These are phyloP conservation scores for Coemansia sp. DNA, from an alignment of 192 early-diverging fungal species.

Conservation along the genomic window DNA sequence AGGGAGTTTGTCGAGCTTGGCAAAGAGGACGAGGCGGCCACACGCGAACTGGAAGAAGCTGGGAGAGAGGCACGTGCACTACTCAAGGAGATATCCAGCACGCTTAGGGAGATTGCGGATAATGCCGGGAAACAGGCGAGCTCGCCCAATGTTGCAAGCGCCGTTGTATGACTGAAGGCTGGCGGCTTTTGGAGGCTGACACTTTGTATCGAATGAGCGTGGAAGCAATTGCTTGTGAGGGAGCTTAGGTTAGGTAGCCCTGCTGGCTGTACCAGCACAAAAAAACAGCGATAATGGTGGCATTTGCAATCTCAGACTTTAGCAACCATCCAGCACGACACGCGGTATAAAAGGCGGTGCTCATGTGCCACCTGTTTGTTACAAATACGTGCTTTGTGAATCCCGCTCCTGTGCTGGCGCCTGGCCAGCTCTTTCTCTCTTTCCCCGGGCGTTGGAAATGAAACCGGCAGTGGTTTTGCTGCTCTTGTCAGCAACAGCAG, in stretches of 20 bases:
- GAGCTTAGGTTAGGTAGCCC: no score
- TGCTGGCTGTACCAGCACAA: no score
- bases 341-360: neutral
- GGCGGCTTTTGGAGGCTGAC: neutral
- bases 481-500: neutral
- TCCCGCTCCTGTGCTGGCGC: neutral
- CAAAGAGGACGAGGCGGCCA: slow-evolving; percentile 34
- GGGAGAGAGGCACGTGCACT: slow-evolving; percentile 34
- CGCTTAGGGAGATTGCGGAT: slow-evolving; percentile 36
- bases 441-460: neutral
- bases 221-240: no score
- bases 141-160: neutral
- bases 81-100: slow-evolving; percentile 24
- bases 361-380: slow-evolving; percentile 6
- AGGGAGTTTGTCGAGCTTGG: slow-evolving; percentile 40
- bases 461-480: neutral
- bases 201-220: neutral
- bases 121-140: slow-evolving; percentile 26
- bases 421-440: neutral
- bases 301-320: neutral
- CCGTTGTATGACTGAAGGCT: neutral
- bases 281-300: no score
- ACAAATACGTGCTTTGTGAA: neutral
- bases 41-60: slow-evolving; percentile 37
- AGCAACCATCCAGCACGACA: neutral